Evolutionary conservation across 2,329 filamentous ascomycete genomes (phyloP), one percentile per base, ranked within the genome.

Genomic region (Ceratocystis ficicola): DNA sequence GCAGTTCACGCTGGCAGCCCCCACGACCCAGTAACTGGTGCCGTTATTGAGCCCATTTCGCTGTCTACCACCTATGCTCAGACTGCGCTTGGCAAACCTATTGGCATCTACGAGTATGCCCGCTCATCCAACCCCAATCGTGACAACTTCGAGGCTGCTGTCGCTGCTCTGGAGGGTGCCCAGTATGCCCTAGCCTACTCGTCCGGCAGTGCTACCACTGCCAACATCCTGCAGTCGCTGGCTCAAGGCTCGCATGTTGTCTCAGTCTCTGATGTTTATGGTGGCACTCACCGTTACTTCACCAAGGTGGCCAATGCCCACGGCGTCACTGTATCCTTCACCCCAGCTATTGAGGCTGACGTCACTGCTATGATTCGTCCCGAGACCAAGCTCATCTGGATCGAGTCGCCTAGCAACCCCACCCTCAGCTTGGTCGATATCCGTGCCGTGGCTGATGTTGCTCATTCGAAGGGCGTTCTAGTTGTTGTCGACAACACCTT

Each of bases 401-500:
- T 99, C 73, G 91, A 99, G 79, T 87, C 85, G 8, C 94, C 94
- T 28, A 94, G 89, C 71, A 99, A 99, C 79, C 94, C 94, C 0
- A 99, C 94, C 5, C 81, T 99, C 66, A 86, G 89, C 32, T 83
- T 99, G 61, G 93, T 97, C 70, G 93, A 99, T 77, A 96, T 99
- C 74, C 82, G 89, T 71, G 87, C 89, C 64, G 88, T 99, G 50
- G 87, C 89, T 32, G 85, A 84, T 32, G 82, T 88, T 65, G 94
- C 94, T 20, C 94, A 97, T 76, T 81, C 87, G 72, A 89, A 90
- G 73, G 93, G 92, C 69, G 90, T 97, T 72, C 81, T 90, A 74
- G 94, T 99, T 55, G 94, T 99, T n/a, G 94, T 99, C 52, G 94
- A 99, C 80, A 99, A 99, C 80, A 99, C 94, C 22, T 99, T 99